These are phyloP conservation scores for Phlebopus sp. DNA, from an alignment of 1,284 basidiomycete species.

Conservation along the genomic window DNA sequence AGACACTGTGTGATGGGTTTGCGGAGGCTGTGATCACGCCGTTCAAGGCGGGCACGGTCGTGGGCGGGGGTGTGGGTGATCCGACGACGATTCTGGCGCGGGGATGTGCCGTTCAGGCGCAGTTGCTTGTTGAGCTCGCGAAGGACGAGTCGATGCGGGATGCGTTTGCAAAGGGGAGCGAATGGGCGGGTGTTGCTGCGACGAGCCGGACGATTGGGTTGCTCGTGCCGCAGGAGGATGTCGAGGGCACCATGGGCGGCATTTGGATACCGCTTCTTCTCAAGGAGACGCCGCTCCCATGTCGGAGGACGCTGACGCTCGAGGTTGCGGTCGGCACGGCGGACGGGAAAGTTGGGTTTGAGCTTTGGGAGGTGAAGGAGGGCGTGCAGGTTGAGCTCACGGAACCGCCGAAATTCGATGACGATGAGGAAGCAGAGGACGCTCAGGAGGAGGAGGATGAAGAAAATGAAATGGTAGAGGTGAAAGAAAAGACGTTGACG, in stretches of 20 bases:
- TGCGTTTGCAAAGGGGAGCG: constrained; percentile 50
- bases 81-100: constrained; percentile 88
- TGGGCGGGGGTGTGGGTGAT: constrained; percentile 72
- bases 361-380: constrained; percentile 88
- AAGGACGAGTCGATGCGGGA: constrained; percentile 43
- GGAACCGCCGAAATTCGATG: constrained; percentile 46
- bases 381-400: constrained; percentile 75
- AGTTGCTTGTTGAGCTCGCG: constrained; percentile 56
- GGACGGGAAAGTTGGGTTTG: constrained; percentile 60
- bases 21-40: constrained; percentile 64
- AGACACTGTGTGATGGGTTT: constrained; percentile 70
- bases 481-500: constrained; percentile 65
- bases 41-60: constrained; percentile 61
- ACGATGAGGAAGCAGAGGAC: constrained; percentile 46
- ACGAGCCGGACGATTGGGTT: constrained; percentile 77
- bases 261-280: constrained; percentile 67
- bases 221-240: constrained; percentile 64
- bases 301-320: constrained; percentile 68
- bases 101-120: constrained; percentile 87
- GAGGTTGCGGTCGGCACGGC: constrained; percentile 61
- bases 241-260: constrained; percentile 49
- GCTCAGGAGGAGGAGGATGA: constrained; percentile 50
- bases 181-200: constrained; percentile 47
- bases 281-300: constrained; percentile 78
- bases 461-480: constrained; percentile 58